A percentile compares a stretch with the other conserved stretches of the same genome.
These are phyloP conservation scores for Nigrograna mackinnonii DNA, from an alignment of 2,329 filamentous ascomycete species.

Conservation along the genomic window DNA sequence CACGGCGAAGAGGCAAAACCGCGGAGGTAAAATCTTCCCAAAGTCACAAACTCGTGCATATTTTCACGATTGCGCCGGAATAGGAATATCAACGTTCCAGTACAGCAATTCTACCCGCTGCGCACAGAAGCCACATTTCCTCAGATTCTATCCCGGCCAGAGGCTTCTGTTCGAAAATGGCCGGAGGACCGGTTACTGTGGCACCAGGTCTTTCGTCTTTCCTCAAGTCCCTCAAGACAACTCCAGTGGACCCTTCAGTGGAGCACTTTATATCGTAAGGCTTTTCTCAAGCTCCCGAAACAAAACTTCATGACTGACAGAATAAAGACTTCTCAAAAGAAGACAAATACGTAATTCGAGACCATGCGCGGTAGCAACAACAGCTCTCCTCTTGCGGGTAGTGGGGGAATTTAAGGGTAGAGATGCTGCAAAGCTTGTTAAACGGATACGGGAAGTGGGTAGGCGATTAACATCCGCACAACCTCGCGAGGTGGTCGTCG, in stretches of 20 bases:
- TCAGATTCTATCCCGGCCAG: not conserved
- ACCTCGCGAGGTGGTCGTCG: constrained; percentile 87
- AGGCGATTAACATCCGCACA: constrained; percentile 79
- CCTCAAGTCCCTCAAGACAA: constrained; percentile 76
- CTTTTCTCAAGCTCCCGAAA: constrained; percentile 9
- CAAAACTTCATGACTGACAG: constrained; percentile 10
- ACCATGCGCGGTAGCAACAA: constrained; percentile 87
- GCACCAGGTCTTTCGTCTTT: constrained; percentile 79
- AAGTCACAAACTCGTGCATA: too few species aligned
- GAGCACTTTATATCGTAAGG: constrained; percentile 81
- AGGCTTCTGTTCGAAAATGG: constrained; percentile 15
- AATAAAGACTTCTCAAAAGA: constrained; percentile 77
- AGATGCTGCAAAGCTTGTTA: constrained; percentile 77
- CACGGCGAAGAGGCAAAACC: too few species aligned
- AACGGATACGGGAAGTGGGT: constrained; percentile 78
- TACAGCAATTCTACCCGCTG: too few species aligned
- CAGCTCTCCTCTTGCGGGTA: constrained; percentile 83
- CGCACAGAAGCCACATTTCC: not conserved
- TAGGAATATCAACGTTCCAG: too few species aligned
- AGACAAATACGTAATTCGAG: constrained; percentile 87
- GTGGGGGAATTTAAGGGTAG: constrained; percentile 80
- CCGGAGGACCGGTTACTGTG: constrained; percentile 36
- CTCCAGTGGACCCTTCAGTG: constrained; percentile 77
- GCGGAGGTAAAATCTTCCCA: too few species aligned
- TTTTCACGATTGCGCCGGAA: too few species aligned